phyloP scores from a whole-genome alignment of 208 protist species.

The Leishmania tarentolae region DNA sequence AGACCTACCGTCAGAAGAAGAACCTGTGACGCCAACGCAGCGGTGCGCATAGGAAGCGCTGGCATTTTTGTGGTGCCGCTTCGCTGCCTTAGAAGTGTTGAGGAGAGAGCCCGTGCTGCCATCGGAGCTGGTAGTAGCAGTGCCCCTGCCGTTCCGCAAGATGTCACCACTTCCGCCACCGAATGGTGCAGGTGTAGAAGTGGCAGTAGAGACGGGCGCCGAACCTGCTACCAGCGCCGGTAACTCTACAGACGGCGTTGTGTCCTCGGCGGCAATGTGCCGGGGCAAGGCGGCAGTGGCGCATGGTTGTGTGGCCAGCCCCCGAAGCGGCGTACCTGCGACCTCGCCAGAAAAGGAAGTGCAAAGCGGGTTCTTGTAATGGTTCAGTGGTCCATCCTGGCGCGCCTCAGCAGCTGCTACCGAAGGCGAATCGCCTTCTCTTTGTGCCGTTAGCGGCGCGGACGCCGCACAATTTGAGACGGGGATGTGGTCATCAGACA shows the following conservation, averaged over 20 bases:
- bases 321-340: slow-evolving; percentile 3
- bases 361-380: background rate
- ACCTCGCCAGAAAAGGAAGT: slow-evolving; percentile 10
- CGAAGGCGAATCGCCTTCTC: background rate
- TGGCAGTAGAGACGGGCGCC: background rate
- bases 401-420: background rate
- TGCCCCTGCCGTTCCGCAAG: background rate
- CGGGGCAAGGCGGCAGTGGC: background rate
- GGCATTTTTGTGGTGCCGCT: background rate
- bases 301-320: slow-evolving; percentile 17
- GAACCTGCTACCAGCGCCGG: background rate
- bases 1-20: background rate
- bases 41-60: background rate
- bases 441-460: background rate
- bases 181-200: background rate
- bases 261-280: background rate
- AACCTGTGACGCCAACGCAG: background rate
- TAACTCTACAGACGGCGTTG: too few relatives aligned
- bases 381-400: background rate
- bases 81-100: slow-evolving; percentile 1
- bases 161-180: background rate
- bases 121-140: background rate
- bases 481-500: background rate
- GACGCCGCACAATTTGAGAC: background rate
- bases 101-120: background rate